These are phyloP conservation scores for Lumnitzera littorea DNA, from an alignment of 345 rosid genomes.

Conservation along the genomic window DNA sequence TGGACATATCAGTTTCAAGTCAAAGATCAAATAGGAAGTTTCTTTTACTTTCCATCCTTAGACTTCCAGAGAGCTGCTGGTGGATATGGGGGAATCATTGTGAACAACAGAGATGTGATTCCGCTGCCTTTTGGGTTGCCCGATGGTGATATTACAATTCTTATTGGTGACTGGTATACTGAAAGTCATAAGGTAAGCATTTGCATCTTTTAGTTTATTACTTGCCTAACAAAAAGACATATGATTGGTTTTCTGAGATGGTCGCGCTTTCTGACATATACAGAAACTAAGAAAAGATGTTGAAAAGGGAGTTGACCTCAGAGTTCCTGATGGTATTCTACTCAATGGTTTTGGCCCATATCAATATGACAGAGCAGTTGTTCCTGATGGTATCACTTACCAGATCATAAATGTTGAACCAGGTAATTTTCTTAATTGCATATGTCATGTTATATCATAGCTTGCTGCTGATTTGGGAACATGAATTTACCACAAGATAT, in stretches of 20 bases:
- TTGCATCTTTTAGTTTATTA: conserved; percentile 4
- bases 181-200: conserved; percentile 68
- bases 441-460: neutral
- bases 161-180: conserved; percentile 72
- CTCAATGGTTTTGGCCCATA: conserved; percentile 85
- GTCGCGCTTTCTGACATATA: conserved; percentile 5
- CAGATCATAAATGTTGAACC: conserved; percentile 74
- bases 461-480: no score
- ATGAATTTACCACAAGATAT: no score
- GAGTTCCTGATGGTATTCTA: conserved; percentile 71
- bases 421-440: conserved; percentile 30
- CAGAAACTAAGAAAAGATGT: conserved; percentile 72
- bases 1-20: conserved; percentile 84
- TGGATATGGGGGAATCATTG: conserved; percentile 68
- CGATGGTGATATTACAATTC: conserved; percentile 66
- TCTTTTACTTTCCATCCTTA: conserved; percentile 68
- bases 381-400: conserved; percentile 43
- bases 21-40: conserved; percentile 86
- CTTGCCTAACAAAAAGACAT: conserved; percentile 3
- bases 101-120: conserved; percentile 61
- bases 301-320: conserved; percentile 47
- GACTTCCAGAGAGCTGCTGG: conserved; percentile 71
- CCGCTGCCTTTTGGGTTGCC: conserved; percentile 60
- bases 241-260: neutral
- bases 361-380: conserved; percentile 43